Evolutionary conservation across 352 stramenopile species (phyloP).

Genomic region (Pythium phragmiticola): DNA sequence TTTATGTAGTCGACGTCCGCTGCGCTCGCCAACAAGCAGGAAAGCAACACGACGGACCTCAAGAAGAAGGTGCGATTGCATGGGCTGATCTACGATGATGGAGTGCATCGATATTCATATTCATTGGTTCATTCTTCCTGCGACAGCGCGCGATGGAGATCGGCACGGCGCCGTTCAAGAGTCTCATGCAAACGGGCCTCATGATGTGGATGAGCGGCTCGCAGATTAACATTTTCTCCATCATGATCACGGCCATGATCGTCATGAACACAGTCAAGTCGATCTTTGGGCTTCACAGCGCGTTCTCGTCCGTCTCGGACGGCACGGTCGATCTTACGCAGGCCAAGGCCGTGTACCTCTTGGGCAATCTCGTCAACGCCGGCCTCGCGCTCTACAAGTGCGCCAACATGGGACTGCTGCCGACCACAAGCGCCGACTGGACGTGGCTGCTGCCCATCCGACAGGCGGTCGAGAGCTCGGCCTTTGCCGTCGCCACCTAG

Average conservation of each 20-base stretch:
- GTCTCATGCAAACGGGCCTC: slow-evolving; percentile 91
- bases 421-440: slow-evolving; percentile 91
- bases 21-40: slow-evolving; percentile 58
- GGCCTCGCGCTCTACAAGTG: slow-evolving; percentile 92
- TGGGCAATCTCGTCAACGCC: slow-evolving; percentile 84
- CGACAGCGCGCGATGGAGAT: slow-evolving; percentile 89
- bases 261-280: slow-evolving; percentile 92
- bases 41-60: slow-evolving; percentile 70
- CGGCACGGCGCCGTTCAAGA: slow-evolving; percentile 88
- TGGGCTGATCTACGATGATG: neutral
- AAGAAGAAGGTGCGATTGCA: slow-evolving; percentile 75
- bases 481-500: slow-evolving; percentile 47
- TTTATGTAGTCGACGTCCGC: slow-evolving; percentile 40
- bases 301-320: slow-evolving; percentile 77
- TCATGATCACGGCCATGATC: slow-evolving; percentile 94
- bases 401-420: slow-evolving; percentile 90
- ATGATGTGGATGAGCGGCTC: slow-evolving; percentile 97
- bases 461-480: slow-evolving; percentile 75
- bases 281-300: slow-evolving; percentile 81
- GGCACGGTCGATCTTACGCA: slow-evolving; percentile 77
- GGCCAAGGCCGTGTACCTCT: slow-evolving; percentile 89
- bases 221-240: slow-evolving; percentile 94
- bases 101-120: neutral
- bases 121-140: neutral
- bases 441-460: slow-evolving; percentile 89